Evolutionary conservation across 1,139 yeast species (phyloP).

Genomic region (Kodamaea derodonti): DNA sequence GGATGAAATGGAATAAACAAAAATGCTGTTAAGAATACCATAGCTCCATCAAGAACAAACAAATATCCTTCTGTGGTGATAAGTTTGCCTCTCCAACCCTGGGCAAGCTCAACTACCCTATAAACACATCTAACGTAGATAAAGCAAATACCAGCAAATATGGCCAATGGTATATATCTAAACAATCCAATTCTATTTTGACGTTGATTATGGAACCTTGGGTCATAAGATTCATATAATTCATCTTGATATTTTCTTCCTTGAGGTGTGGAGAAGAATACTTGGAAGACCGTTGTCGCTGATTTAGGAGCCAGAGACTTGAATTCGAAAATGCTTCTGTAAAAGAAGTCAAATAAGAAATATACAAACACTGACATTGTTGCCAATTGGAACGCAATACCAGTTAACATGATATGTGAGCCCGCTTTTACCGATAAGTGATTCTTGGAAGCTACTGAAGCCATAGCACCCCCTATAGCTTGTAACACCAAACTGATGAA

Average conservation of each 20-base stretch:
- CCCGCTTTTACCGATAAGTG: conserved; percentile 20
- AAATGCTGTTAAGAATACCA: conserved; percentile 18
- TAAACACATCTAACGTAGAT: conserved; percentile 30
- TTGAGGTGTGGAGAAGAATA: conserved; percentile 22
- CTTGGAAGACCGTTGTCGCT: conserved; percentile 9
- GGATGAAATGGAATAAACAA: conserved; percentile 26
- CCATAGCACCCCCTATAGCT: conserved; percentile 37
- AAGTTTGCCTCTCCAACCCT: conserved; percentile 34
- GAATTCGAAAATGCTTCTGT: conserved; percentile 19
- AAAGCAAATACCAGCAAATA: conserved; percentile 19
- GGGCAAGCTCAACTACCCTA: conserved; percentile 27
- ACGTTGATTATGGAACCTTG: conserved; percentile 11
- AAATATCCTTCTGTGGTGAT: conserved; percentile 30
- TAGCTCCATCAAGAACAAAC: conserved; percentile 25
- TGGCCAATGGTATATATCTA: conserved; percentile 21
- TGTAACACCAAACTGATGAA: conserved; percentile 30
- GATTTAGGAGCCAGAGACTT: conserved; percentile 2
- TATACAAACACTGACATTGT: conserved; percentile 32
- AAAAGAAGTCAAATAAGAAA: conserved; percentile 25
- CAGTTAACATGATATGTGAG: conserved; percentile 35
- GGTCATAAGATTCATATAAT: conserved; percentile 19
- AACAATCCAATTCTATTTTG: conserved; percentile 15
- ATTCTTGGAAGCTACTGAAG: conserved; percentile 21
- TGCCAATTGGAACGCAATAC: conserved; percentile 35
- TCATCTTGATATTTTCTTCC: conserved; percentile 14